These are phyloP conservation scores for Terana coerulea DNA, from an alignment of 768 basidiomycete genomes.

Conservation along the genomic window DNA sequence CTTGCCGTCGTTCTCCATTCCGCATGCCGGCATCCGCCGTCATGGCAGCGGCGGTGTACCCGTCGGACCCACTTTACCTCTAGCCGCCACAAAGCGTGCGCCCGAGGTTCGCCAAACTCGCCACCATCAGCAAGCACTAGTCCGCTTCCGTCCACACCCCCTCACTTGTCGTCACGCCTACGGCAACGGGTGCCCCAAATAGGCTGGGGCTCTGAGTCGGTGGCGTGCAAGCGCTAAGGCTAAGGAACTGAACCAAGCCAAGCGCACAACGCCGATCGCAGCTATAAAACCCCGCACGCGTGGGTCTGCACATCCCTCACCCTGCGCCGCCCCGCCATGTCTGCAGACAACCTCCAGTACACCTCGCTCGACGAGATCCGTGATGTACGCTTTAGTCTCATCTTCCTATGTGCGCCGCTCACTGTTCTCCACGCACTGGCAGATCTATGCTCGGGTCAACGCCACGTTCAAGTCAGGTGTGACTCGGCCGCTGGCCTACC, in stretches of 20 bases:
- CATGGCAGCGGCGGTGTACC: too few relatives aligned
- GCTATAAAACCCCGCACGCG: not conserved
- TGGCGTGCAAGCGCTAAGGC: not conserved
- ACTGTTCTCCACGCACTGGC: not conserved
- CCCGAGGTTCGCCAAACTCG: too few relatives aligned
- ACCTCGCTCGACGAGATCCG: conserved; percentile 12
- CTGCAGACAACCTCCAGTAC: conserved; percentile 6
- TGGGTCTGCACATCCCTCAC: not conserved
- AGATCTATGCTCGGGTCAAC: conserved; percentile 38
- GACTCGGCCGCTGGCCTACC: conserved; percentile 49
- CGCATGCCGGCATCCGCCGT: too few relatives aligned
- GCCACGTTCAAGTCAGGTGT: conserved; percentile 46
- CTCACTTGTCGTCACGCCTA: too few relatives aligned
- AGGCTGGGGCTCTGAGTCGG: too few relatives aligned
- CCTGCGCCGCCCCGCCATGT: conserved; percentile 7
- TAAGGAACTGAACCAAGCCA: not conserved
- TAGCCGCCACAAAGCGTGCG: too few relatives aligned
- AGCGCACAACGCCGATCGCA: not conserved
- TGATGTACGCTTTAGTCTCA: not conserved
- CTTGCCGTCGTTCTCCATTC: too few relatives aligned
- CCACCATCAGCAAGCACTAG: too few relatives aligned
- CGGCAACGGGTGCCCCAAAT: too few relatives aligned
- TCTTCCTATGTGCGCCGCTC: not conserved
- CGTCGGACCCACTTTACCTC: too few relatives aligned
- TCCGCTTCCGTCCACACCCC: too few relatives aligned